Evolutionary conservation across 805 yeast species (phyloP), one percentile per base, ranked within the genome.

Genomic region (Blastobotrys parvus): DNA sequence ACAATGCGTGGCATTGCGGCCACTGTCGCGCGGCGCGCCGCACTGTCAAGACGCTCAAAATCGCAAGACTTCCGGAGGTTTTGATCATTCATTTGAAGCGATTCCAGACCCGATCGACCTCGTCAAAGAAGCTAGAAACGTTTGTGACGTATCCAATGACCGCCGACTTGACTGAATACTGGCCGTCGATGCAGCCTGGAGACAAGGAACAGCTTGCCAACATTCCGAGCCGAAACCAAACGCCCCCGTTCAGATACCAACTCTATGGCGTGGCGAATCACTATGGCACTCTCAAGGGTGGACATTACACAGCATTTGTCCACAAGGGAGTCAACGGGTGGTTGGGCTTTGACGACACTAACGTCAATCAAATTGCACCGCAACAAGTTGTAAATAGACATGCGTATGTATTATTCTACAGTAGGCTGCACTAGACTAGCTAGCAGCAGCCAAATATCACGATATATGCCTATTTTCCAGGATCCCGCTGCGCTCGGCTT

Each of bases 301-400:
- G 97, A 0, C 97, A 89, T 61, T 89, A 89, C 61, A 89, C 96
- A 0, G 67, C 94, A 1, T 84, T 70, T 56, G 90, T 85, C 3
- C 66, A 77, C 56, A 85, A 85, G 54, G 78, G 78, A 20, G 58
- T 62, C 56, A 43, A 48, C 41, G 82, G 79, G 1, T 88, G 95
- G 95, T 78, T 84, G 54, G 75, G 78, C 47, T 88, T 80, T 60
- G 95, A 88, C 60, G 96, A 88, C 60, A 72, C 84, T 0, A 74
- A 71, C 43, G 80, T 82, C n/a, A 67, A 74, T 21, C 69, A 73
- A 34, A 73, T 77, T 44, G 65, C 70, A 16, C 58, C 64, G 7
- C 65, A 60, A 30, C 73, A 74, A 36, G 87, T 83, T 13, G 65
- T 83, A 37, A 82, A 82, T 50, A 67, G 72, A 39, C 82, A 82